These are phyloP conservation scores for Stentor roeselii DNA, from an alignment of 73 alveolate genomes.

Conservation along the genomic window DNA sequence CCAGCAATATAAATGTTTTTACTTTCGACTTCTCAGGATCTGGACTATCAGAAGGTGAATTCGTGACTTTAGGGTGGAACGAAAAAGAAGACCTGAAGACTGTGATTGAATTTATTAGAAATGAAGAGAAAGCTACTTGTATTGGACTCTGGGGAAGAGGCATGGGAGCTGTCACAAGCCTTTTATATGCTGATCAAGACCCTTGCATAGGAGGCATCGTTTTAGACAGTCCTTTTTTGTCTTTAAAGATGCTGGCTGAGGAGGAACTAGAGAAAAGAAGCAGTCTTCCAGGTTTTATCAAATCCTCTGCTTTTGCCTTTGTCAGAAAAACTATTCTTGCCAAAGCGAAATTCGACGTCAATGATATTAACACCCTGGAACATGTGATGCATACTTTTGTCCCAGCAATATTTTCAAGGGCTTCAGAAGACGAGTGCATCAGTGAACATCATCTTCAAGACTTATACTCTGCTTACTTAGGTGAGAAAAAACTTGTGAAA, in stretches of 20 bases:
- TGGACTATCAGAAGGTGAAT: constrained; percentile 68
- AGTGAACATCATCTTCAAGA: constrained; percentile 79
- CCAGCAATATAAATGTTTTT: constrained; percentile 39
- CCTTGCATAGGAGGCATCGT: constrained; percentile 71
- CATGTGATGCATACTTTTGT: constrained; percentile 66
- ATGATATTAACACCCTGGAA: constrained; percentile 76
- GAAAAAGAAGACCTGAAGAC: constrained; percentile 62
- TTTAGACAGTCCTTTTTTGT: constrained; percentile 79
- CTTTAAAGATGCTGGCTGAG: constrained; percentile 65
- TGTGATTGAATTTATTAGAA: constrained; percentile 48
- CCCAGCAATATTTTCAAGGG: constrained; percentile 90
- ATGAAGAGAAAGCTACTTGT: constrained; percentile 53
- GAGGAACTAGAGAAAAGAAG: constrained; percentile 61
- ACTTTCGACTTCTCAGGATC: constrained; percentile 59
- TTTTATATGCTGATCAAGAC: constrained; percentile 69
- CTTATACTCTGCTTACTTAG: constrained; percentile 82
- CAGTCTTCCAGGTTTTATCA: constrained; percentile 48
- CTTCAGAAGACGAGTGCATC: constrained; percentile 83
- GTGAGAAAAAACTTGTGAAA: constrained; percentile 63
- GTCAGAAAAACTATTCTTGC: constrained; percentile 66
- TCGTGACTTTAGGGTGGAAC: constrained; percentile 54
- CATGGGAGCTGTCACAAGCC: constrained; percentile 94
- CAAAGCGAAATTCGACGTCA: constrained; percentile 90
- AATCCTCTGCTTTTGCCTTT: constrained; percentile 72
- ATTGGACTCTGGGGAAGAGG: constrained; percentile 94